phyloP scores from a whole-genome alignment of 306 rosid species.

The Vigna trinervia region DNA sequence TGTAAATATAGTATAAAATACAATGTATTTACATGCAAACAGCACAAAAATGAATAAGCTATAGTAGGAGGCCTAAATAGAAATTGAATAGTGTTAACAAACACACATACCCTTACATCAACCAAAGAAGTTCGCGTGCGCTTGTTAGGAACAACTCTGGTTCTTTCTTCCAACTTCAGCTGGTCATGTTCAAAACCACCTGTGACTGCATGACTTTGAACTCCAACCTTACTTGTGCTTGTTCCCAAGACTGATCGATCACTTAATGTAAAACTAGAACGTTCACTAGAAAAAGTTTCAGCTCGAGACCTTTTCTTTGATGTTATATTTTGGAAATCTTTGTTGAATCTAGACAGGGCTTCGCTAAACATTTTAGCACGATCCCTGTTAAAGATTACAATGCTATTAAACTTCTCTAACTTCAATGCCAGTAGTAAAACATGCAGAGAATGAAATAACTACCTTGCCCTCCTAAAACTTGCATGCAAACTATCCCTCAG shows the following conservation, averaged over 20 bases:
- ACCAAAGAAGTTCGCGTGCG: constrained; percentile 88
- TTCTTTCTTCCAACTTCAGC: constrained; percentile 79
- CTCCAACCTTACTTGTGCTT: constrained; percentile 72
- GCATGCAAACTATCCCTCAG: constrained; percentile 63
- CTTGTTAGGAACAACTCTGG: constrained; percentile 76
- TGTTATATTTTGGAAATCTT: constrained; percentile 70
- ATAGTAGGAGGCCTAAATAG: constrained; percentile 27
- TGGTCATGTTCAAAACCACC: constrained; percentile 77
- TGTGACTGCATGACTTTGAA: constrained; percentile 60
- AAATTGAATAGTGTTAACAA: neutral
- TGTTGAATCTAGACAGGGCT: constrained; percentile 78
- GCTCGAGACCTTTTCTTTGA: constrained; percentile 91
- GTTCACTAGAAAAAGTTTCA: constrained; percentile 68
- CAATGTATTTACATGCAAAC: neutral
- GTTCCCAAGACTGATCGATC: constrained; percentile 70
- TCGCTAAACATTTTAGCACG: constrained; percentile 73
- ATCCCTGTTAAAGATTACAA: constrained; percentile 62
- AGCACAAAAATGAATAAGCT: constrained; percentile 36
- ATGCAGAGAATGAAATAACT: constrained; percentile 48
- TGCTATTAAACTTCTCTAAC: constrained; percentile 47
- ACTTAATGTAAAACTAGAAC: constrained; percentile 59
- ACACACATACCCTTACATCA: constrained; percentile 74
- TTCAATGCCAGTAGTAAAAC: constrained; percentile 42
- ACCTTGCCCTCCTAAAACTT: constrained; percentile 79
- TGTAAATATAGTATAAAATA: neutral